Evolutionary conservation across 139 green algal species (phyloP).

Genomic region (Picochlorum sp.): DNA sequence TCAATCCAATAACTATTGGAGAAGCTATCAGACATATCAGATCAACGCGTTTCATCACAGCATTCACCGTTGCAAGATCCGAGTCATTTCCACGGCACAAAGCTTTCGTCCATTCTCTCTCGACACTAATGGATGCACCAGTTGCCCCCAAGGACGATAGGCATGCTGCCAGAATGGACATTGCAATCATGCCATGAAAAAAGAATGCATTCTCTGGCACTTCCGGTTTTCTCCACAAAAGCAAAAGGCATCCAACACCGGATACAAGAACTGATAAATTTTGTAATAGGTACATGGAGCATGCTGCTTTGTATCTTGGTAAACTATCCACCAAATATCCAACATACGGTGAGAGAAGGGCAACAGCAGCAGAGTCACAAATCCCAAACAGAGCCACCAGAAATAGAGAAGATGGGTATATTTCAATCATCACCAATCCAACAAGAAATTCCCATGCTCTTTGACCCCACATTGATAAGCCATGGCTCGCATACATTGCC

Average conservation of each 20-base stretch:
- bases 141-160: conserved; percentile 38
- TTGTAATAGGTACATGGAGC: conserved; percentile 41
- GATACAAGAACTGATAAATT: conserved; percentile 18
- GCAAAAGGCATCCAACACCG: background rate
- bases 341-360: conserved; percentile 18
- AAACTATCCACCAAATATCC: conserved; percentile 36
- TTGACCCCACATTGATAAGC: conserved; percentile 38
- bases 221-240: background rate
- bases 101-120: conserved; percentile 40
- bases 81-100: conserved; percentile 28
- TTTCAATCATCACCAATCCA: conserved; percentile 43
- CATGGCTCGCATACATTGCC: conserved; percentile 18
- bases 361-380: conserved; percentile 28
- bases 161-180: conserved; percentile 26
- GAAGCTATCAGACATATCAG: conserved; percentile 54
- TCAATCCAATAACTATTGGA: conserved; percentile 44
- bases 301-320: conserved; percentile 19
- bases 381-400: conserved; percentile 49
- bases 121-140: conserved; percentile 46
- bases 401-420: conserved; percentile 36
- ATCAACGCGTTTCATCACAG: conserved; percentile 69
- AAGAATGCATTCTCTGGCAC: background rate
- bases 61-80: conserved; percentile 35
- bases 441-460: conserved; percentile 53
- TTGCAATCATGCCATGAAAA: conserved; percentile 28